Percentiles rank a stretch among this genome's conserved stretches.
Conservation (phyloP, 2,329 filamentous ascomycete species). For the Raffaelea albimanens region DNA sequence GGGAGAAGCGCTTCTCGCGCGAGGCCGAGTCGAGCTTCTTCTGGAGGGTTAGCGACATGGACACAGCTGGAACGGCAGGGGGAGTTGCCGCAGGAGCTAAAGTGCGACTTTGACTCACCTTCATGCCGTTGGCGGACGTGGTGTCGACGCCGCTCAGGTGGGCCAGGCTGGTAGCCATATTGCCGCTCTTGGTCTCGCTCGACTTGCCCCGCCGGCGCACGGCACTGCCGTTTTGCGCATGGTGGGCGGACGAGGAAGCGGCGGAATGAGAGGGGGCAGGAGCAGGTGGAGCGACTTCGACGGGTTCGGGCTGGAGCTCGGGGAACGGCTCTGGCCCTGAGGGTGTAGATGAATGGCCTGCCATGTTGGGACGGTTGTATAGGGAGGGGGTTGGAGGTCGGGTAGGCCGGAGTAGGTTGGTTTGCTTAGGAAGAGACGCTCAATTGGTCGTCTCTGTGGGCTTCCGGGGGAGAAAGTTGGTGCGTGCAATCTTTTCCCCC, state of each 20-base stretch:
- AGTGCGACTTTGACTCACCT: too few species aligned
- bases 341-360: background rate
- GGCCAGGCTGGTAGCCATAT: constrained; percentile 41
- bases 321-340: constrained; percentile 45
- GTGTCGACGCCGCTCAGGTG: constrained; percentile 23
- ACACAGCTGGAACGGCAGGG: too few species aligned
- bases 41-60: background rate
- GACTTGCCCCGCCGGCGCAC: constrained; percentile 45
- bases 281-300: background rate
- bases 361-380: constrained; percentile 1
- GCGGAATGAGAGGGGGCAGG: constrained; percentile 16
- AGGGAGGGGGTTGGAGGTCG: background rate
- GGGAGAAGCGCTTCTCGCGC: constrained; percentile 34
- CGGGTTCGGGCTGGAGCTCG: constrained; percentile 28
- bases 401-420: background rate
- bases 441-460: background rate
- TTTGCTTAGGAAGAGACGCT: background rate
- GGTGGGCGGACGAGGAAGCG: constrained; percentile 16
- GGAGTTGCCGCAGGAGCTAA: too few species aligned
- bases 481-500: too few species aligned
- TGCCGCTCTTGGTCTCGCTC: constrained; percentile 42
- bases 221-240: constrained; percentile 10
- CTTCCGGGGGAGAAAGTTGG: too few species aligned
- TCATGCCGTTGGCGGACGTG: constrained; percentile 1
- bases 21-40: constrained; percentile 8